Base-by-base conservation (phyloP, 2,329 filamentous ascomycete species). In the Diatrype stigma region DNA sequence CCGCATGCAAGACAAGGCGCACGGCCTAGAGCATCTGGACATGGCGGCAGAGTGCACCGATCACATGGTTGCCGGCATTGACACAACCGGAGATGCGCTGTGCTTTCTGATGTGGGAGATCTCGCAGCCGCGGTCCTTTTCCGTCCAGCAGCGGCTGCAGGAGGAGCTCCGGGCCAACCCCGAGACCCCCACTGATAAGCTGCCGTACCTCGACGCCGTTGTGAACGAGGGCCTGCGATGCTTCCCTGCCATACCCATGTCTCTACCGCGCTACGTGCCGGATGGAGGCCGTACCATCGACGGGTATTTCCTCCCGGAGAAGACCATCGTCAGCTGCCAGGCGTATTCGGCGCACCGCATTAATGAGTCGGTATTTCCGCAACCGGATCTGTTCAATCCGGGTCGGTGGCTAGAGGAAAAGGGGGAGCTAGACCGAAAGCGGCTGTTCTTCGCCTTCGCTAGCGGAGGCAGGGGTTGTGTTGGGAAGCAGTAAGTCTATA, bases 321-420 rank as follows among this genome's bases (percentile, higher is more conserved):
- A 72, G 5, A 79, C 80, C 0, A 73, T 82, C 38, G 82, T 84
- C 47, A 84, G 82, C 62, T 78, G 77, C 55, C 82, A 86, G 65
- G 77, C 82, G 1, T 81, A 77, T 60, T 84, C 81, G 11, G 72
- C 84, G 32, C 80, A 86, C 56, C 76, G 78, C 19, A 71, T 82
- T 50, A 79, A 86, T 56, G 65, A 70, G 11, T 77, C 84, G 50
- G 86, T 90, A 1, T 97, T 95, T 65, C 84, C 86, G 1, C 79
- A 91, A 42, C 87, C 91, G 0, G 87, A 96, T 53, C 70, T 68
- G 6, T 96, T 92, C 63, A 77, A 85, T 47, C 92, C 92, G 0
- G 88, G 93, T 51, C 80, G 93, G 58, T 96, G 92, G 92, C 80
- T 96, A 56, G 82, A 79, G 16, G 76, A 79, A 8, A 79, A 85